Evolutionary conservation across 768 basidiomycete genomes (phyloP).

Genomic region (Galerina marginata): DNA sequence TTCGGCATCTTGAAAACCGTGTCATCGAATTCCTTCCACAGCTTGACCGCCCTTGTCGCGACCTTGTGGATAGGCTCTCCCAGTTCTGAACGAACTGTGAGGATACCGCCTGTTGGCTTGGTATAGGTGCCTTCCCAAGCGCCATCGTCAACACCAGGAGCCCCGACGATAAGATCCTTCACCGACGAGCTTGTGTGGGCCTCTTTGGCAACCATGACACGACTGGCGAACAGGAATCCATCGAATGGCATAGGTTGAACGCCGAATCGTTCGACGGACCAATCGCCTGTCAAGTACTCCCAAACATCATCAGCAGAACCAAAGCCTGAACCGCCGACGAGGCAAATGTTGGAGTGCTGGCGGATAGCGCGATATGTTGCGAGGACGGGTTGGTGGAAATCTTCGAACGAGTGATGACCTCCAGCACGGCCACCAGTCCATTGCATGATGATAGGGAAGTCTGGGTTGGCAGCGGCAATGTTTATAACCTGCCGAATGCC

Average conservation of each 20-base stretch:
- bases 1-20: conserved; percentile 94
- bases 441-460: conserved; percentile 97
- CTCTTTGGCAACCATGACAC: conserved; percentile 99
- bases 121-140: conserved; percentile 95
- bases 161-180: conserved; percentile 96
- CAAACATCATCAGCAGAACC: conserved; percentile 94
- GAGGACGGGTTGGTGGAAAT: conserved; percentile 96
- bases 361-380: conserved; percentile 91
- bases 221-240: conserved; percentile 93
- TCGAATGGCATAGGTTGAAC: conserved; percentile 98
- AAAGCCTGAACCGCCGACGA: conserved; percentile 95
- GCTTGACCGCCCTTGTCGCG: conserved; percentile 93
- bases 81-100: conserved; percentile 96
- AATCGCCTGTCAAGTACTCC: conserved; percentile 97
- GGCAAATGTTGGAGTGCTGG: conserved; percentile 83
- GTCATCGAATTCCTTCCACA: conserved; percentile 99
- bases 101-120: conserved; percentile 93
- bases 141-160: conserved; percentile 87
- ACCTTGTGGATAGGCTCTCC: conserved; percentile 99
- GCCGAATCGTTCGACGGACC: conserved; percentile 82
- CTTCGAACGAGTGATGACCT: conserved; percentile 98
- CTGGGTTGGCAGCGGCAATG: conserved; percentile 92
- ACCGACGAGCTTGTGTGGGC: conserved; percentile 94
- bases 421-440: conserved; percentile 99
- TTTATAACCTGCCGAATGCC: conserved; percentile 97